These are phyloP conservation scores for Eruca vesicaria DNA, from an alignment of 441 rosid genomes.

Conservation along the genomic window DNA sequence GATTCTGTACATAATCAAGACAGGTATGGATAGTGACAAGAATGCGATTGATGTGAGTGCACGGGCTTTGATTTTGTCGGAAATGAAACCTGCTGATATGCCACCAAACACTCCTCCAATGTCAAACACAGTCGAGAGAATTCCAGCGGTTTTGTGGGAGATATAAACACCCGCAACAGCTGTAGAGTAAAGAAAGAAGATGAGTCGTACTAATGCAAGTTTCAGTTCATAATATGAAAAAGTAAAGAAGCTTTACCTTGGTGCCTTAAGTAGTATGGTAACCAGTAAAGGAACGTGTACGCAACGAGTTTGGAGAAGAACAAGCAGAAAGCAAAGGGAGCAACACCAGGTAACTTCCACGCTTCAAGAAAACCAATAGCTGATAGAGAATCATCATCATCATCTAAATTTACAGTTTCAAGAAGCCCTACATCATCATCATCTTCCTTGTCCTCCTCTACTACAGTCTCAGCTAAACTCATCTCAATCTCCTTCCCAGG, in stretches of 20 bases:
- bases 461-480: conserved; percentile 32
- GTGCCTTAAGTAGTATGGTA: conserved; percentile 89
- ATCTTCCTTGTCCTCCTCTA: conserved; percentile 29
- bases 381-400: conserved; percentile 23
- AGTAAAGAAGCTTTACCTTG: conserved; percentile 52
- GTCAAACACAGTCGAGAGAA: conserved; percentile 81
- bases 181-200: conserved; percentile 24
- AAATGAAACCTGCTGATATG: conserved; percentile 68
- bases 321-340: conserved; percentile 77
- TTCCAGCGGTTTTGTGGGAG: conserved; percentile 84
- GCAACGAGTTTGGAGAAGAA: conserved; percentile 94
- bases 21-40: conserved; percentile 72
- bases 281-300: conserved; percentile 89
- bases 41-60: conserved; percentile 73
- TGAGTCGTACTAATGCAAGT: background rate
- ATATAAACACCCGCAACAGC: conserved; percentile 85
- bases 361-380: conserved; percentile 85
- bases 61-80: conserved; percentile 78
- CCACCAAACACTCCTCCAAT: conserved; percentile 89
- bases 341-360: conserved; percentile 88
- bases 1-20: conserved; percentile 63
- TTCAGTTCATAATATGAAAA: background rate
- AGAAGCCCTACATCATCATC: conserved; percentile 61
- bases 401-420: conserved; percentile 38
- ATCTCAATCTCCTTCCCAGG: conserved; percentile 43